Evolutionary conservation across 2,329 filamentous ascomycete genomes (phyloP), one percentile per base, ranked within the genome.

Genomic region (Escovopsis sp.): DNA sequence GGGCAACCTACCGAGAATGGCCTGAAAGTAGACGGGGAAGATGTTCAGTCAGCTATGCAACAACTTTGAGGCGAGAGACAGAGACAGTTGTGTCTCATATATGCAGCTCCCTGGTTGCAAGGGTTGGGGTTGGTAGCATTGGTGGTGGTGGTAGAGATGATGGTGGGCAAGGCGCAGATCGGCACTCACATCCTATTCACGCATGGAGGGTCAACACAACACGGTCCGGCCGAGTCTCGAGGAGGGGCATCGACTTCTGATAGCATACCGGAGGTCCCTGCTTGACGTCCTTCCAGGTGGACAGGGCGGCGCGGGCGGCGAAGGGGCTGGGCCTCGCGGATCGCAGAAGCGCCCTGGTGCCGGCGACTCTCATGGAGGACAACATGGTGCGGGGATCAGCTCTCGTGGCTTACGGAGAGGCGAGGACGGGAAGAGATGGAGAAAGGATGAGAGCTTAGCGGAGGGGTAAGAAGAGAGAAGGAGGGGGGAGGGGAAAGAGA

Each of bases 231-330:
- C 12, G 10, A 43, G 45, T 45, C 50, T 48, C 37, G 34, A 27
- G n/a, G 15, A 30, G 8, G n/a, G 21, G 12, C n/a, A 18, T 19
- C 18, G 7, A 4, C 26, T 9, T 32, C 21, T 11, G 3, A 35
- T 29, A 43, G 73, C 81, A 63, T 75, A 90, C 86, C 56, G 88
- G 87, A 72, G 88, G 88, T 45, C 88, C 88, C 65, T 94, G 84
- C 47, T 84, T 79, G 37, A 96, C 85, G 53, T 82, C 80, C 54
- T 83, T 75, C 87, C 88, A 96, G 47, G 81, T 83, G 41, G 86
- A 94, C 25, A 40, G 23, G 48, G 74, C 77, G 45, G 77, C 58
- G 44, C 68, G 72, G 37, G 59, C 46, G 44, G 57, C 58, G 39
- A 56, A 52, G 33, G 62, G 50, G 46, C 56, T 56, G 46, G 61